Evolutionary conservation across 225 moss, liverwort and hornwort genomes (phyloP).

Genomic region (Bryoerythrophyllum caledonicum): DNA sequence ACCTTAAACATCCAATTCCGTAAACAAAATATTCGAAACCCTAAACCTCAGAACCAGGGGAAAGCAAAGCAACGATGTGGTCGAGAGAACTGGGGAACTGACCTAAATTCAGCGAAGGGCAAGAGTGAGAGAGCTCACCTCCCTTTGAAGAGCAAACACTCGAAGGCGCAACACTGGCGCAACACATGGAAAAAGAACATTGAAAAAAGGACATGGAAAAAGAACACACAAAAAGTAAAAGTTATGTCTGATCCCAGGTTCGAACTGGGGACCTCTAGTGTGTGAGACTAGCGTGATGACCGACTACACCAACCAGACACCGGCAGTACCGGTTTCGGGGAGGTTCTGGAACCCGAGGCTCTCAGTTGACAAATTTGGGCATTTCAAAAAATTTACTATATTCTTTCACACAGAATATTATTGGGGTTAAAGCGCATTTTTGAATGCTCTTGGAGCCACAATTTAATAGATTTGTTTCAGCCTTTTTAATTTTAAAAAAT

Average conservation of each 20-base stretch:
- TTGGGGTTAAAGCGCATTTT: too few species aligned
- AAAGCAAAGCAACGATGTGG: too few species aligned
- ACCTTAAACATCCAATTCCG: not conserved
- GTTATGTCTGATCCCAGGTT: not conserved
- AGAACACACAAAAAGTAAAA: too few species aligned
- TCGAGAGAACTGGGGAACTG: too few species aligned
- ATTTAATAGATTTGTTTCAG: not conserved
- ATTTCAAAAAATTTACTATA: too few species aligned
- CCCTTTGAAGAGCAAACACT: too few species aligned
- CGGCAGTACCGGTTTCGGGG: rapidly evolving
- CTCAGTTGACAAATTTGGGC: not conserved
- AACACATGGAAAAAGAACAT: too few species aligned
- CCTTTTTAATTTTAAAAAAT: not conserved
- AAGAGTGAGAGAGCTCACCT: too few species aligned
- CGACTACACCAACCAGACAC: slow-evolving; percentile 5
- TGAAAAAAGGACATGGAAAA: too few species aligned
- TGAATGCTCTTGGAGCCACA: not conserved
- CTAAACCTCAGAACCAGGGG: not conserved
- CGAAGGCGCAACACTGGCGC: too few species aligned
- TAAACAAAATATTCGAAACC: not conserved
- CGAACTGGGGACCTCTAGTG: not conserved
- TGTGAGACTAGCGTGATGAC: slow-evolving; percentile 11
- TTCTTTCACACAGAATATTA: not conserved
- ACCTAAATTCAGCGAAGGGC: too few species aligned
- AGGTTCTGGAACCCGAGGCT: not conserved